phyloP scores from a whole-genome alignment of 2,329 filamentous ascomycete species.

The Elsinoe batatas region DNA sequence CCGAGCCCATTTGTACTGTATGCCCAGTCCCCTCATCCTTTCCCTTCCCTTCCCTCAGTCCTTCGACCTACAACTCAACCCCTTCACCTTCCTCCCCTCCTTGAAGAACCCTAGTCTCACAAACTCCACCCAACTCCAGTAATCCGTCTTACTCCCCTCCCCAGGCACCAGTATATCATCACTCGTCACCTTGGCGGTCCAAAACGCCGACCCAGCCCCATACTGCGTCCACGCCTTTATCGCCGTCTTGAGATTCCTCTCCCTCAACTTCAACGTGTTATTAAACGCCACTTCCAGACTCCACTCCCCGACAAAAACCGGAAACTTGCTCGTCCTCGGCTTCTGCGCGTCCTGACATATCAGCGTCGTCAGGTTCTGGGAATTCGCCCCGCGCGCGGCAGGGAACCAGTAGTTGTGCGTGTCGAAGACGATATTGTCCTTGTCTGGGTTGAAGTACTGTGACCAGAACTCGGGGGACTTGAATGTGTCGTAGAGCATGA shows the following conservation, averaged over 20 bases:
- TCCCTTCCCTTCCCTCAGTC: background rate
- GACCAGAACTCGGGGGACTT: slow-evolving; percentile 11
- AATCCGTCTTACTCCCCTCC: slow-evolving; percentile 7
- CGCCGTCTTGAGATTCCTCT: slow-evolving; percentile 12
- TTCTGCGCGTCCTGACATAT: slow-evolving; percentile 18
- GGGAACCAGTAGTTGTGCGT: slow-evolving; percentile 13
- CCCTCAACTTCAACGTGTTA: slow-evolving; percentile 3
- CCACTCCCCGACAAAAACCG: slow-evolving; percentile 12
- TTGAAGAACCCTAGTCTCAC: background rate
- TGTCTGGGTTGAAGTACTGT: slow-evolving; percentile 5
- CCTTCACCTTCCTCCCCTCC: slow-evolving; percentile 2
- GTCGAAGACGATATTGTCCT: slow-evolving; percentile 11
- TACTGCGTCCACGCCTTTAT: slow-evolving; percentile 3
- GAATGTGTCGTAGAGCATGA: slow-evolving; percentile 10
- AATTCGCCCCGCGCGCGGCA: slow-evolving; percentile 17
- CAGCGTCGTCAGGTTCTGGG: slow-evolving; percentile 21
- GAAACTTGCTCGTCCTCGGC: background rate
- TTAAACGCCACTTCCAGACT: slow-evolving; percentile 11
- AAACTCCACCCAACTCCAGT: slow-evolving; percentile 4
- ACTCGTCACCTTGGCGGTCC: slow-evolving; percentile 12
- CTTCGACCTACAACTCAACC: background rate
- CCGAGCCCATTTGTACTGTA: background rate
- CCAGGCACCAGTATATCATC: background rate
- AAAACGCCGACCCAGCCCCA: slow-evolving; percentile 3
- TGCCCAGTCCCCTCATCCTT: background rate